phyloP scores from a whole-genome alignment of 768 basidiomycete genomes.

The Panus rudis region DNA sequence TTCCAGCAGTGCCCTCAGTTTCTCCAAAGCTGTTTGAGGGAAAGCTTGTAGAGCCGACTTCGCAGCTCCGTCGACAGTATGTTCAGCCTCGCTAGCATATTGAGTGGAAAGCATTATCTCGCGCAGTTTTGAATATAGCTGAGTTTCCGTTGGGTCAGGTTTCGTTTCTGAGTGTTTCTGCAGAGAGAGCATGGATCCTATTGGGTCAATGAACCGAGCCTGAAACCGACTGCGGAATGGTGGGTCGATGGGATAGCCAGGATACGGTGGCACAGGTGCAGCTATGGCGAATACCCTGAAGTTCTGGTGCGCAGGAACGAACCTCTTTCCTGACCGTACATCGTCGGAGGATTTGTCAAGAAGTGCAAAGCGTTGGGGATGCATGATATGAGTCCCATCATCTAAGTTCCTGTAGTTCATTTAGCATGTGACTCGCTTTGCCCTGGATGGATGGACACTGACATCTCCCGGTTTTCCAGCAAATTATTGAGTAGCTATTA shows the following conservation, averaged over 20 bases:
- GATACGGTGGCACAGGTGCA: constrained; percentile 62
- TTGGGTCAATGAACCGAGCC: constrained; percentile 58
- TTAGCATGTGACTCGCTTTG: neutral
- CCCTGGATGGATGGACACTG: constrained; percentile 5
- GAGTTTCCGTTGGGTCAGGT: constrained; percentile 7
- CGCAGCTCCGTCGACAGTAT: constrained; percentile 46
- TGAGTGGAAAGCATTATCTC: constrained; percentile 57
- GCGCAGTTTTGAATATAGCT: constrained; percentile 38
- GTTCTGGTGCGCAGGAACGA: constrained; percentile 60
- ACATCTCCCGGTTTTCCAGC: constrained; percentile 69
- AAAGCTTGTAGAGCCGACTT: constrained; percentile 52
- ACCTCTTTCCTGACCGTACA: constrained; percentile 32
- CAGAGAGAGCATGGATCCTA: constrained; percentile 45
- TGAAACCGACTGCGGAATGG: constrained; percentile 67
- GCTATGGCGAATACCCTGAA: constrained; percentile 67
- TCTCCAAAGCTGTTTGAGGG: constrained; percentile 54
- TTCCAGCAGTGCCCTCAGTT: constrained; percentile 38
- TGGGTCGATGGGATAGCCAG: constrained; percentile 58
- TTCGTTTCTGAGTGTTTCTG: constrained; percentile 10
- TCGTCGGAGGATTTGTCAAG: constrained; percentile 26
- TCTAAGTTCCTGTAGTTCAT: constrained; percentile 50
- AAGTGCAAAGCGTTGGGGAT: constrained; percentile 50
- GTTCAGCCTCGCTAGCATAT: constrained; percentile 51
- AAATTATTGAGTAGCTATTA: constrained; percentile 51
- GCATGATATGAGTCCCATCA: constrained; percentile 64